These are phyloP conservation scores for Saccharomyces hybrid DNA, from an alignment of 1,139 yeast genomes.

Conservation along the genomic window DNA sequence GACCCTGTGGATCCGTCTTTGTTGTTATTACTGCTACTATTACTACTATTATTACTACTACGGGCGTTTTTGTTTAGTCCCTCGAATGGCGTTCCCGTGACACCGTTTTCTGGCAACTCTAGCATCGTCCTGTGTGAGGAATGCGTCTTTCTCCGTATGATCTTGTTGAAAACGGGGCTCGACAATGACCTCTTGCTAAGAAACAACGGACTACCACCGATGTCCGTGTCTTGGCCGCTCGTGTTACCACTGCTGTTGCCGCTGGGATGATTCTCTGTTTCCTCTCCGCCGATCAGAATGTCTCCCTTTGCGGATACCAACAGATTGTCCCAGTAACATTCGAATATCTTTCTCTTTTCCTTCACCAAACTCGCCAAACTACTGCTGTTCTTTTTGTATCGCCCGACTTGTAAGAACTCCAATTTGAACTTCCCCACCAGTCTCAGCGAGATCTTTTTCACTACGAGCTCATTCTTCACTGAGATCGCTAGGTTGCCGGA, in stretches of 20 bases:
- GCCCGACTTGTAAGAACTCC: slow-evolving; percentile 42
- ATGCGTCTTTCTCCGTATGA: slow-evolving; percentile 3
- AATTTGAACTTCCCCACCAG: slow-evolving; percentile 49
- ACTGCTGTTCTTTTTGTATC: slow-evolving; percentile 32
- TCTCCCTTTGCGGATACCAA: slow-evolving; percentile 42
- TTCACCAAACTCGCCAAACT: slow-evolving; percentile 40
- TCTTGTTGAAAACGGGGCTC: slow-evolving; percentile 8
- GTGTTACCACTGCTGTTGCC: background rate
- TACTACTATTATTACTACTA: slow-evolving; percentile 8
- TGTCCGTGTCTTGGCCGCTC: background rate
- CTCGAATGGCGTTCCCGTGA: slow-evolving; percentile 36
- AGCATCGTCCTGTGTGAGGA: slow-evolving; percentile 10
- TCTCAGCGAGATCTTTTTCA: slow-evolving; percentile 41
- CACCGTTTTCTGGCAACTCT: slow-evolving; percentile 24
- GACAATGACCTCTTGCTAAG: slow-evolving; percentile 7
- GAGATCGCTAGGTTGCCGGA: slow-evolving; percentile 53
- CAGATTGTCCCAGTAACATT: slow-evolving; percentile 54
- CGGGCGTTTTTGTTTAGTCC: slow-evolving; percentile 18
- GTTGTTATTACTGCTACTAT: background rate
- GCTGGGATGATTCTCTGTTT: slow-evolving; percentile 19
- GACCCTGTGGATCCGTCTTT: background rate
- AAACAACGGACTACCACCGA: background rate
- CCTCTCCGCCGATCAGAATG: slow-evolving; percentile 39
- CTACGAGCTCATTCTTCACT: slow-evolving; percentile 44
- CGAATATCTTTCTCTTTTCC: slow-evolving; percentile 45